A percentile compares a stretch with the other conserved stretches of the same genome.
phyloP scores from a whole-genome alignment of 768 basidiomycete species.

The Rhizopogon roseolus region DNA sequence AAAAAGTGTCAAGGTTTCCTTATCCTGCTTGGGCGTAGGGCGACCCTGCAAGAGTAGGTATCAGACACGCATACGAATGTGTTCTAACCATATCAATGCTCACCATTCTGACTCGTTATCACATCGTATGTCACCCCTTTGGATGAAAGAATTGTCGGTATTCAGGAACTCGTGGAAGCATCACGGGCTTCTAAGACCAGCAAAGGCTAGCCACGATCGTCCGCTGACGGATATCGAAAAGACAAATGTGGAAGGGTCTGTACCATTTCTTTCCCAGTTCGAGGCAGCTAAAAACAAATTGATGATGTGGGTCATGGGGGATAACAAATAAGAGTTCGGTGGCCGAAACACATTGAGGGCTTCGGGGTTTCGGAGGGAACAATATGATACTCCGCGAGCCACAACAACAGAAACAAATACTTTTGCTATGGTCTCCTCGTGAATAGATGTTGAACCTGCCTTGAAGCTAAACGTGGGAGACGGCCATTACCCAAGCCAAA shows the following conservation, averaged over 20 bases:
- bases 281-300: conserved; percentile 1
- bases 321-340: background rate
- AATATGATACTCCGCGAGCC: conserved; percentile 1
- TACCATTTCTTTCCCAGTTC: background rate
- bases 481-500: background rate
- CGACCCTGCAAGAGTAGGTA: background rate
- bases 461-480: background rate
- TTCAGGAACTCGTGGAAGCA: background rate
- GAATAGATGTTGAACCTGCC: background rate
- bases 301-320: background rate
- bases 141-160: background rate
- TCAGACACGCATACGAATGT: background rate
- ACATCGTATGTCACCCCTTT: background rate
- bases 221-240: background rate
- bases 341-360: background rate
- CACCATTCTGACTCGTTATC: background rate
- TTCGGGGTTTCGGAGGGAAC: conserved; percentile 1
- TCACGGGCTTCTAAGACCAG: background rate
- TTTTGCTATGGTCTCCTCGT: background rate
- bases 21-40: background rate
- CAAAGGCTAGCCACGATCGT: background rate
- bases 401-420: conserved; percentile 3
- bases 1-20: background rate
- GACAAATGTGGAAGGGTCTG: background rate
- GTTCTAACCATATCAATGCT: background rate